These are phyloP conservation scores for Talaromyces adpressus DNA, from an alignment of 495 filamentous ascomycete genomes.

Conservation along the genomic window DNA sequence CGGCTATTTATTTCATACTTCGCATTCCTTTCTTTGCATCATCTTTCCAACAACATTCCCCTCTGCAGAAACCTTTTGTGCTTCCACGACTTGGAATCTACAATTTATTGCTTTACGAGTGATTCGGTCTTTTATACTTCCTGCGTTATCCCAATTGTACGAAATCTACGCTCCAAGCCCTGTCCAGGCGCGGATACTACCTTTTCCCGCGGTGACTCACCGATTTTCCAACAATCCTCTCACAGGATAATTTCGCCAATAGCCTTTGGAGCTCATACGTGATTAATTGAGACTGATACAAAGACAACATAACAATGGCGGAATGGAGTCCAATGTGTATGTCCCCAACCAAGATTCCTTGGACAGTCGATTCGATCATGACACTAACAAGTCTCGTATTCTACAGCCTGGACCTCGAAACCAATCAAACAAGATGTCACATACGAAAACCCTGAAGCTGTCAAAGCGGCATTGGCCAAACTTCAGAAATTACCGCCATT, in stretches of 20 bases:
- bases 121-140: neutral
- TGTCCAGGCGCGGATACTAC: neutral
- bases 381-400: neutral
- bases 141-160: neutral
- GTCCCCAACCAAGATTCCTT: neutral
- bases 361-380: neutral
- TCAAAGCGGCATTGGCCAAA: conserved; percentile 60
- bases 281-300: neutral
- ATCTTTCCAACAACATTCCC: neutral
- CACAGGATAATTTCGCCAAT: neutral
- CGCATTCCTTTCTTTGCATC: neutral
- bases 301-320: neutral
- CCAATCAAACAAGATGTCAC: conserved; percentile 86
- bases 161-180: neutral
- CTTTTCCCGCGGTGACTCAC: neutral
- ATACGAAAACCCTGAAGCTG: conserved; percentile 61
- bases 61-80: no score
- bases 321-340: conserved; percentile 12
- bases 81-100: no score
- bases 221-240: neutral
- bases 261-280: no score
- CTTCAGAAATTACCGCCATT: conserved; percentile 76
- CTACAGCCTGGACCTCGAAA: conserved; percentile 72
- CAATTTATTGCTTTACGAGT: no score
- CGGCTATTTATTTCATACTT: neutral